These are phyloP conservation scores for Pseudopithomyces maydicus DNA, from an alignment of 2,329 filamentous ascomycete species.

Conservation along the genomic window DNA sequence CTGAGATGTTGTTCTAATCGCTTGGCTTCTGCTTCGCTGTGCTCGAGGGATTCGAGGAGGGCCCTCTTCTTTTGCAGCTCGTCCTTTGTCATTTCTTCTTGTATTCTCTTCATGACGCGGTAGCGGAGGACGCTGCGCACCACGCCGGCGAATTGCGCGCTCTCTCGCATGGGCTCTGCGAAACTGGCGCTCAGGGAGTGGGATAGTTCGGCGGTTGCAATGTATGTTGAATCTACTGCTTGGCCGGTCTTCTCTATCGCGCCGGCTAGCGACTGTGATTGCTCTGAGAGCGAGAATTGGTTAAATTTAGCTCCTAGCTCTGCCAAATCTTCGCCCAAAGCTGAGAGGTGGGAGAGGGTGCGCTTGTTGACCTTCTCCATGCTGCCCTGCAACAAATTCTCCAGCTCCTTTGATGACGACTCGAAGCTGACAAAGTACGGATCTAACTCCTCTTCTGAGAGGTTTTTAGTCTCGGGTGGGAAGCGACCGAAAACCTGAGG, in stretches of 20 bases:
- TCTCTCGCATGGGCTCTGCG: slow-evolving; percentile 96
- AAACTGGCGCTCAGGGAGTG: slow-evolving; percentile 89
- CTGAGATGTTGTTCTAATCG: slow-evolving; percentile 92
- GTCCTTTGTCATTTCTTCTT: slow-evolving; percentile 96
- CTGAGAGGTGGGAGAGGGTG: slow-evolving; percentile 82
- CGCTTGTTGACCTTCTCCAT: slow-evolving; percentile 97
- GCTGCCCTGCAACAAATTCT: slow-evolving; percentile 83
- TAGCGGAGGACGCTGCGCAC: slow-evolving; percentile 89
- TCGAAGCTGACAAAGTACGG: slow-evolving; percentile 97
- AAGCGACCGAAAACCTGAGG: slow-evolving; percentile 77
- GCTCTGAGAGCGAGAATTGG: slow-evolving; percentile 92
- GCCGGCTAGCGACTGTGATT: slow-evolving; percentile 82
- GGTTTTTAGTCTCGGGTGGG: slow-evolving; percentile 73
- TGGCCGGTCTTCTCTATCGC: slow-evolving; percentile 95
- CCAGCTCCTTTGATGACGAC: slow-evolving; percentile 86
- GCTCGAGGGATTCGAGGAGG: slow-evolving; percentile 85
- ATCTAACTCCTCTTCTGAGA: slow-evolving; percentile 89
- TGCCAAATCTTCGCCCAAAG: slow-evolving; percentile 83
- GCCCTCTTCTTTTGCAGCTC: slow-evolving; percentile 86
- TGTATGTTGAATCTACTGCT: slow-evolving; percentile 93
- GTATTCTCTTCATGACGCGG: slow-evolving; percentile 88
- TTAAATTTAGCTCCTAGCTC: slow-evolving; percentile 97
- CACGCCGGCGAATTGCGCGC: slow-evolving; percentile 94
- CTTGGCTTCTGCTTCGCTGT: slow-evolving; percentile 88
- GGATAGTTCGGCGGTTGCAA: slow-evolving; percentile 90